These are phyloP conservation scores for Coniosporium apollinis DNA, from an alignment of 495 filamentous ascomycete species.

Conservation along the genomic window DNA sequence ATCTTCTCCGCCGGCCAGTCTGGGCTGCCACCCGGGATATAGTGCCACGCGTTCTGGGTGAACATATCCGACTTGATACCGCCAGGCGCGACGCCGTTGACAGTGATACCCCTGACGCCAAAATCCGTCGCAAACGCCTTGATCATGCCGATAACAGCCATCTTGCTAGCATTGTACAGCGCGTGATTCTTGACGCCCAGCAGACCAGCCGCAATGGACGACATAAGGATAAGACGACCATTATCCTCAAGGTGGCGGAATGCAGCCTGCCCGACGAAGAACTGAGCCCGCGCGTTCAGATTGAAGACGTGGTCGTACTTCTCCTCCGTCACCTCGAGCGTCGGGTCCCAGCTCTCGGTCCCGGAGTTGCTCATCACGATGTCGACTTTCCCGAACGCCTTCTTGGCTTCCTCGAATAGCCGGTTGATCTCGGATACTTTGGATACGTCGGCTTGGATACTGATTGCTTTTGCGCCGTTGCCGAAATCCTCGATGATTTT, in stretches of 20 bases:
- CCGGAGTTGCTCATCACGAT: constrained; percentile 61
- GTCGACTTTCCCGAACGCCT: constrained; percentile 51
- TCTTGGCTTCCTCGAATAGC: constrained; percentile 47
- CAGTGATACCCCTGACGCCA: constrained; percentile 54
- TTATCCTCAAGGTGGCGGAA: constrained; percentile 49
- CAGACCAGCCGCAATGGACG: constrained; percentile 35
- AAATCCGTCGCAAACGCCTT: constrained; percentile 60
- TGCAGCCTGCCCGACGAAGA: constrained; percentile 68
- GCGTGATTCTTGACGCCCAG: constrained; percentile 52
- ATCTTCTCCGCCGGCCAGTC: constrained; percentile 26
- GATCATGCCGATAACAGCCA: constrained; percentile 62
- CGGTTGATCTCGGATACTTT: constrained; percentile 43
- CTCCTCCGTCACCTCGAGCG: constrained; percentile 54
- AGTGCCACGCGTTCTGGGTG: constrained; percentile 46
- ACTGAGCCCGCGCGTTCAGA: constrained; percentile 62
- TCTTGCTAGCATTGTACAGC: constrained; percentile 62
- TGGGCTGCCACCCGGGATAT: constrained; percentile 29
- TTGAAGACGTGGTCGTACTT: constrained; percentile 63
- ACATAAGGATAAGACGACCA: constrained; percentile 51
- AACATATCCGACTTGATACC: constrained; percentile 74
- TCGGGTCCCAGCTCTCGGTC: constrained; percentile 43
- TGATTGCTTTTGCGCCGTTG: constrained; percentile 38
- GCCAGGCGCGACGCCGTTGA: constrained; percentile 60
- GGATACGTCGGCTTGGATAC: constrained; percentile 59
- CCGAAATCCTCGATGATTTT: constrained; percentile 41